Evolutionary conservation across 83 land plant genomes (phyloP).

Genomic region (Picea mariana): DNA sequence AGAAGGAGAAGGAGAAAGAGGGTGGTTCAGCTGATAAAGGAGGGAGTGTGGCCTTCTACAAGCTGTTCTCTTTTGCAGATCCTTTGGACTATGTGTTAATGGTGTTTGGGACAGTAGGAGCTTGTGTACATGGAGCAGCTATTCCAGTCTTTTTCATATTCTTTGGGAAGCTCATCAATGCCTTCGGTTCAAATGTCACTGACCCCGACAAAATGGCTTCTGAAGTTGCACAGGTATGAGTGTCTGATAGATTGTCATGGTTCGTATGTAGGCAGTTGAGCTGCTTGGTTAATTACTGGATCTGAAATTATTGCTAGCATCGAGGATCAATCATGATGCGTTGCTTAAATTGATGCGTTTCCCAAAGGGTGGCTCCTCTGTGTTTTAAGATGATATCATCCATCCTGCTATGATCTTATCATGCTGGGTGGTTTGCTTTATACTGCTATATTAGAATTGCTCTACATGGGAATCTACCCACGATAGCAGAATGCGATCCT

Average conservation of each 20-base stretch:
- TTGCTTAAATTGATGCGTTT: neutral
- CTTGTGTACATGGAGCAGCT: conserved; percentile 72
- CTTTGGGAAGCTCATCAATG: conserved; percentile 73
- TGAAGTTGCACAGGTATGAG: conserved; percentile 33
- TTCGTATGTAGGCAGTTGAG: neutral
- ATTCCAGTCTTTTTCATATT: conserved; percentile 75
- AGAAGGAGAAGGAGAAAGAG: conserved; percentile 9
- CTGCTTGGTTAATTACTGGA: neutral
- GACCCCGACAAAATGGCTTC: conserved; percentile 29
- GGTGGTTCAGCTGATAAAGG: neutral
- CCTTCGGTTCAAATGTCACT: conserved; percentile 44
- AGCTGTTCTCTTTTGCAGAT: conserved; percentile 67
- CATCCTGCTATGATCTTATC: neutral
- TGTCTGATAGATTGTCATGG: conserved; percentile 21
- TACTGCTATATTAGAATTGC: neutral
- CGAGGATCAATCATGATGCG: neutral
- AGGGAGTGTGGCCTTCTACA: conserved; percentile 22
- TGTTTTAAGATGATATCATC: neutral
- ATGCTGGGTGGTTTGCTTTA: neutral
- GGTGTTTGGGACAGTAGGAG: conserved; percentile 64
- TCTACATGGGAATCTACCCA: neutral
- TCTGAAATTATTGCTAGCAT: no score
- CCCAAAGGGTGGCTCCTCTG: neutral
- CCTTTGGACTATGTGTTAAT: conserved; percentile 51
- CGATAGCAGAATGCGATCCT: neutral